These are phyloP conservation scores for Nidula microcarpa DNA, from an alignment of 768 basidiomycete genomes.

Conservation along the genomic window DNA sequence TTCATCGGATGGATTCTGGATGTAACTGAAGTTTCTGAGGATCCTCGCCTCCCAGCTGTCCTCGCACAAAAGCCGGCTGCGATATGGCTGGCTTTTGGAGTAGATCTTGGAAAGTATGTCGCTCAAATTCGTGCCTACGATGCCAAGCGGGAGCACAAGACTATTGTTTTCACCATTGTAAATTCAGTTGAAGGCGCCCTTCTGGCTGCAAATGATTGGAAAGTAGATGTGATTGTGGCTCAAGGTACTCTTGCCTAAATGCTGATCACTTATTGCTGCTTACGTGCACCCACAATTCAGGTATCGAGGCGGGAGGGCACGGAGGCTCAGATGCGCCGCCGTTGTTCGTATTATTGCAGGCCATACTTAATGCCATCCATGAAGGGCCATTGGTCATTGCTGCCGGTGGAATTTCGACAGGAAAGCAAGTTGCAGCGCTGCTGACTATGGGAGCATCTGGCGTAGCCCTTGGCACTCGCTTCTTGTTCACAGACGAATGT, in stretches of 20 bases:
- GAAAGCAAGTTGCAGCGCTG: constrained; percentile 45
- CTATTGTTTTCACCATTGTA: constrained; percentile 51
- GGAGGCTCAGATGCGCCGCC: constrained; percentile 39
- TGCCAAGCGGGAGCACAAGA: constrained; percentile 34
- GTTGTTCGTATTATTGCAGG: constrained; percentile 44
- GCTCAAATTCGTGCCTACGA: constrained; percentile 38
- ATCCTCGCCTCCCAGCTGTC: constrained; percentile 33
- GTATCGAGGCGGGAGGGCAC: constrained; percentile 25
- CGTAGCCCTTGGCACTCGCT: constrained; percentile 55
- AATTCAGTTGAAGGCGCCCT: constrained; percentile 46
- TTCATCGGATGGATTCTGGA: constrained; percentile 59
- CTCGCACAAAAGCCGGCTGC: constrained; percentile 45
- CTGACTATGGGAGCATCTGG: constrained; percentile 54
- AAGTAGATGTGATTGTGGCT: constrained; percentile 58
- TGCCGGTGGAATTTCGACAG: constrained; percentile 57
- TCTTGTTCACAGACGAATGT: constrained; percentile 51
- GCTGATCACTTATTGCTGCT: background rate
- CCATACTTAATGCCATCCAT: constrained; percentile 34
- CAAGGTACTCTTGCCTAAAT: constrained; percentile 43
- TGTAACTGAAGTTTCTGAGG: constrained; percentile 24
- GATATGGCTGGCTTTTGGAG: constrained; percentile 64
- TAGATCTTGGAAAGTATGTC: constrained; percentile 48
- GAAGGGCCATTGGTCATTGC: constrained; percentile 45
- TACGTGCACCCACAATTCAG: constrained; percentile 7
- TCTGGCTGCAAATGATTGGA: constrained; percentile 42